Percentiles rank a stretch among this genome's conserved stretches.
Conservation (phyloP, 495 filamentous ascomycete genomes). For the Talaromyces nanjingensis region DNA sequence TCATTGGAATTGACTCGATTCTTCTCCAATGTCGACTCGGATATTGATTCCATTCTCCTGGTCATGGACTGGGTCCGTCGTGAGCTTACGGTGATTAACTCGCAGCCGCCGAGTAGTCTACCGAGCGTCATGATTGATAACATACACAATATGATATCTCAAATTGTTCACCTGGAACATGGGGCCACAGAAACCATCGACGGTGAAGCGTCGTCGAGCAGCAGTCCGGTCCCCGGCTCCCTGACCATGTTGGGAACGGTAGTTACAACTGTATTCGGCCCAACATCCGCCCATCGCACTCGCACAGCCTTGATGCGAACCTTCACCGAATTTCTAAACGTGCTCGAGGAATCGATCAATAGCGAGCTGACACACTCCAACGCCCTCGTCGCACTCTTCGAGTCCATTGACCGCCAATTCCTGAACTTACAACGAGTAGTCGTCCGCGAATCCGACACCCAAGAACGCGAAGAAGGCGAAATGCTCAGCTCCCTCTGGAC, state of each 20-base stretch:
- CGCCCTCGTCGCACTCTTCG: constrained; percentile 74
- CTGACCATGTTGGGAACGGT: constrained; percentile 62
- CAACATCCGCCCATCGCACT: constrained; percentile 70
- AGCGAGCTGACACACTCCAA: constrained; percentile 71
- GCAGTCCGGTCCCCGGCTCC: constrained; percentile 23
- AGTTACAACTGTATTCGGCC: constrained; percentile 67
- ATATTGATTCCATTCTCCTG: constrained; percentile 83
- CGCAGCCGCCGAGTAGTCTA: constrained; percentile 45
- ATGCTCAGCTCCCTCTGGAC: constrained; percentile 82
- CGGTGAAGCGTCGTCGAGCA: constrained; percentile 37
- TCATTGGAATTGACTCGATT: constrained; percentile 78
- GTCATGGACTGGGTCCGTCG: constrained; percentile 93
- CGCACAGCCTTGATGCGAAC: constrained; percentile 71
- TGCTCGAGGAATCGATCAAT: constrained; percentile 81
- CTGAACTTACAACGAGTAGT: constrained; percentile 81
- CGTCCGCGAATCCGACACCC: constrained; percentile 68
- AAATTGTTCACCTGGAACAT: constrained; percentile 60
- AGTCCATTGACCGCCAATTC: constrained; percentile 82
- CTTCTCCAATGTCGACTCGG: constrained; percentile 85
- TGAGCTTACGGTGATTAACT: constrained; percentile 57
- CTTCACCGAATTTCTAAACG: constrained; percentile 79
- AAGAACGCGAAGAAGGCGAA: constrained; percentile 71
- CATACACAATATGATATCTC: constrained; percentile 65
- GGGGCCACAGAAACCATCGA: constrained; percentile 11
- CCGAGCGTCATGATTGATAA: constrained; percentile 68